Conservation (phyloP, 805 yeast species). For the Myxozyma kluyveri region DNA sequence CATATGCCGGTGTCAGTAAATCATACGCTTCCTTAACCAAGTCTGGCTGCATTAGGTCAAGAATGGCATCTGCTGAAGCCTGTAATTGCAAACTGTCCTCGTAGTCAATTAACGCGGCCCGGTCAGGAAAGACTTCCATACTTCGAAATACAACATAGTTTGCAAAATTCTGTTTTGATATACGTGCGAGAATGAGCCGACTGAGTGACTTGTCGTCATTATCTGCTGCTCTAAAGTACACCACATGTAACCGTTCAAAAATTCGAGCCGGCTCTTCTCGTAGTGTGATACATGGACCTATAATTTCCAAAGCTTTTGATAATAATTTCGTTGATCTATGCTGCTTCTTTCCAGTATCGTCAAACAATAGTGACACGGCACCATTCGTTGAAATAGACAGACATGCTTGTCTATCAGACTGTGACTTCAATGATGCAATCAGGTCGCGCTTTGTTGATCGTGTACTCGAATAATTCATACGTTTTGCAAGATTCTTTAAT, state of each 20-base stretch:
- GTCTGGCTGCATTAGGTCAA: slow-evolving; percentile 8
- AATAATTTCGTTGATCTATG: slow-evolving; percentile 4
- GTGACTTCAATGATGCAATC: slow-evolving; percentile 8
- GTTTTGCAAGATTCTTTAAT: slow-evolving; percentile 15
- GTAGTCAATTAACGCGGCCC: slow-evolving; percentile 23
- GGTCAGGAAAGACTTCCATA: slow-evolving; percentile 21
- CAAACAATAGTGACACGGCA: slow-evolving; percentile 12
- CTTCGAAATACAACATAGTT: slow-evolving; percentile 23
- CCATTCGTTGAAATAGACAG: slow-evolving; percentile 5
- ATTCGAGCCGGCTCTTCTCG: slow-evolving; percentile 2
- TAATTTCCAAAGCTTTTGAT: slow-evolving; percentile 4
- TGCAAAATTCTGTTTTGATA: slow-evolving; percentile 21
- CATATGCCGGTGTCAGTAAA: slow-evolving; percentile 9
- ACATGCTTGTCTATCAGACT: slow-evolving; percentile 18
- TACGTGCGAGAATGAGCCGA: slow-evolving; percentile 18
- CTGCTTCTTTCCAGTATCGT: slow-evolving; percentile 9
- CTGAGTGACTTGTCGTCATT: slow-evolving; percentile 18
- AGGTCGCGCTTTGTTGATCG: slow-evolving; percentile 18
- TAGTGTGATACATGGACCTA: slow-evolving; percentile 23
- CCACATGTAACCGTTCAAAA: slow-evolving; percentile 25
- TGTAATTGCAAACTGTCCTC: slow-evolving; percentile 23
- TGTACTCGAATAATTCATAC: slow-evolving; percentile 3
- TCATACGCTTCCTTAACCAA: slow-evolving; percentile 1
- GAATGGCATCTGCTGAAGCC: slow-evolving; percentile 9
- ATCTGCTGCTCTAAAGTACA: slow-evolving; percentile 20